These are phyloP conservation scores for Aristolochia contorta DNA, from an alignment of 164 flowering plant species.

Conservation along the genomic window DNA sequence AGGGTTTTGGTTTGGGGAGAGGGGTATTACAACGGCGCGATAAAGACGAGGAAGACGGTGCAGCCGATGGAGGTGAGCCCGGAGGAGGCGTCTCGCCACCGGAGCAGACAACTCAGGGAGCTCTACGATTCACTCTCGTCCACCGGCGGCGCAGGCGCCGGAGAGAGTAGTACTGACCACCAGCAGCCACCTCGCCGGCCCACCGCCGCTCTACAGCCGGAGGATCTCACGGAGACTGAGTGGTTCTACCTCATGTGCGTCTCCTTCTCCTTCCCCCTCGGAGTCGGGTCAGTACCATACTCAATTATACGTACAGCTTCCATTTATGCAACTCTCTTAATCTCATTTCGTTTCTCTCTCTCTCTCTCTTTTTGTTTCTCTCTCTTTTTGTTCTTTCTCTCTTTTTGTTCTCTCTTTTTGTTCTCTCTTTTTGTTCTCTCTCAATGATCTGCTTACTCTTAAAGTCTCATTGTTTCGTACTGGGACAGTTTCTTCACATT, in stretches of 20 bases:
- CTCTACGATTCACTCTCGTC: slow-evolving; percentile 71
- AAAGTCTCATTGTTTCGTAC: no score
- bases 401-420: no score
- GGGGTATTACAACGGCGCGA: slow-evolving; percentile 94
- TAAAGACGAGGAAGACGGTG: slow-evolving; percentile 90
- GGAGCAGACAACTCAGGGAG: slow-evolving; percentile 90
- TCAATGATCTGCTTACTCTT: no score
- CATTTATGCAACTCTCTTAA: no score
- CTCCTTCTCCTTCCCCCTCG: slow-evolving; percentile 86
- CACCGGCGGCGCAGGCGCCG: no score
- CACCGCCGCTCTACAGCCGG: slow-evolving; percentile 79
- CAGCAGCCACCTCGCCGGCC: slow-evolving; percentile 68
- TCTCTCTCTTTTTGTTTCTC: no score
- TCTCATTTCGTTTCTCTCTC: no score
- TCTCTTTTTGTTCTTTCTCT: no score
- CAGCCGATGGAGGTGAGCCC: slow-evolving; percentile 83
- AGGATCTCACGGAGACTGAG: slow-evolving; percentile 91
- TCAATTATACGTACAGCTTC: no score
- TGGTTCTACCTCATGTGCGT: slow-evolving; percentile 98
- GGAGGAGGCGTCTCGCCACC: slow-evolving; percentile 75
- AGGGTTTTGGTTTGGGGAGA: slow-evolving; percentile 83
- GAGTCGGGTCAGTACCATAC: slow-evolving; percentile 49
- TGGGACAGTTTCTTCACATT: no score
- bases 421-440: no score
- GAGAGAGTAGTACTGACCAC: slow-evolving; percentile 34